Conservation (phyloP, 2,329 filamentous ascomycete genomes). For the Neurospora sp. region DNA sequence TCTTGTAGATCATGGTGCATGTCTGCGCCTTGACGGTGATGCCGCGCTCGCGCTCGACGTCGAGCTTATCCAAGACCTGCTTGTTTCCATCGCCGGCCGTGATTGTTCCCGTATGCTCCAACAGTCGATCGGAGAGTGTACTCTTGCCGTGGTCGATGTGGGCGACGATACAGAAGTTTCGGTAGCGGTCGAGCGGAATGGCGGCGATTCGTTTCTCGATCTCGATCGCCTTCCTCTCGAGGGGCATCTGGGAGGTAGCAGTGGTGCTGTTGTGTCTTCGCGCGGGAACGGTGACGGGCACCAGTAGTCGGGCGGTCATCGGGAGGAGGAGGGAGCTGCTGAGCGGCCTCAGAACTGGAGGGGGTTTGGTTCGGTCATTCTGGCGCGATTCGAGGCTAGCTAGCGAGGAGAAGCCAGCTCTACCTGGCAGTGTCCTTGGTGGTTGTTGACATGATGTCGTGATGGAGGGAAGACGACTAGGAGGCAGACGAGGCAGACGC, state of each 20-base stretch:
- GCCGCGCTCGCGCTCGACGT: constrained; percentile 89
- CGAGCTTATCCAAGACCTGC: constrained; percentile 92
- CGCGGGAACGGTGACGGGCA: not conserved
- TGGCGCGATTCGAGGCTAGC: not conserved
- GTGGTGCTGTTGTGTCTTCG: not conserved
- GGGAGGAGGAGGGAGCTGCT: not conserved
- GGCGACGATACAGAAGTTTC: constrained; percentile 98
- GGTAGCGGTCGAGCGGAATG: constrained; percentile 69
- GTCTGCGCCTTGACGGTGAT: constrained; percentile 99
- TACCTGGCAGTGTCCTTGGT: not conserved
- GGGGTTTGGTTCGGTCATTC: not conserved
- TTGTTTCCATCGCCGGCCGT: constrained; percentile 71
- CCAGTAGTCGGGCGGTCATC: not conserved
- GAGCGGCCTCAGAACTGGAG: not conserved
- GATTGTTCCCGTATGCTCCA: constrained; percentile 93
- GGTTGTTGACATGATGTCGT: not conserved
- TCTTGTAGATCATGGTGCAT: constrained; percentile 91
- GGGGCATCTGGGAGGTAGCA: not conserved
- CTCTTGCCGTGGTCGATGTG: constrained; percentile 99
- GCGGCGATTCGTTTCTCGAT: constrained; percentile 54
- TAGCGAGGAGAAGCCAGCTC: not conserved
- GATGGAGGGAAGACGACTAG: not conserved
- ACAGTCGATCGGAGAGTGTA: constrained; percentile 81
- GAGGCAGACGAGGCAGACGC: constrained; percentile 19
- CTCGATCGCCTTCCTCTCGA: constrained; percentile 22